Conservation (phyloP, 768 basidiomycete genomes). For the Suillus americanus region DNA sequence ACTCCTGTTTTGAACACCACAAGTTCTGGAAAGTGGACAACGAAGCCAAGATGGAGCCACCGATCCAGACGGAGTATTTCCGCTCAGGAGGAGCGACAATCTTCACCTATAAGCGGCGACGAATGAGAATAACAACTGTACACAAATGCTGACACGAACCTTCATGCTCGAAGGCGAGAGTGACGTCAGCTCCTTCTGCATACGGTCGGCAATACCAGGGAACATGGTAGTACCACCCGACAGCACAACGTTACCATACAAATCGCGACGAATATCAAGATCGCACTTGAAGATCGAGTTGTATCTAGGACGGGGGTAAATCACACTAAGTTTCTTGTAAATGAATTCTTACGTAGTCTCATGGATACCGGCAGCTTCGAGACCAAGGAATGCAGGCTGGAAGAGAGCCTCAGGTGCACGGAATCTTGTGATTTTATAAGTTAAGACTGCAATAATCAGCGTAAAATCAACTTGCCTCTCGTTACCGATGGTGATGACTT, state of each 20-base stretch:
- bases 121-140: not conserved
- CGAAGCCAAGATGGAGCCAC: conserved; percentile 83
- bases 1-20: conserved; percentile 93
- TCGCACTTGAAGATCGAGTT: conserved; percentile 71
- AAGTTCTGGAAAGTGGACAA: conserved; percentile 95
- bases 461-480: conserved; percentile 43
- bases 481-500: conserved; percentile 86
- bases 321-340: not conserved
- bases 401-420: conserved; percentile 56
- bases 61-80: conserved; percentile 96
- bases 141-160: conserved; percentile 33
- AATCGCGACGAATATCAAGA: conserved; percentile 51
- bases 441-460: not conserved
- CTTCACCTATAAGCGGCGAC: conserved; percentile 57
- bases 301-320: conserved; percentile 31
- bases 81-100: conserved; percentile 92
- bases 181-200: conserved; percentile 90
- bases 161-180: conserved; percentile 86
- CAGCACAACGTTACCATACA: conserved; percentile 40
- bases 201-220: conserved; percentile 93
- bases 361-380: conserved; percentile 86
- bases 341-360: conserved; percentile 52
- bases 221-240: conserved; percentile 93
- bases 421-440: conserved; percentile 39
- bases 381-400: conserved; percentile 58